These are phyloP conservation scores for Penicillium brasilianum DNA, from an alignment of 2,329 filamentous ascomycete genomes.

Conservation along the genomic window DNA sequence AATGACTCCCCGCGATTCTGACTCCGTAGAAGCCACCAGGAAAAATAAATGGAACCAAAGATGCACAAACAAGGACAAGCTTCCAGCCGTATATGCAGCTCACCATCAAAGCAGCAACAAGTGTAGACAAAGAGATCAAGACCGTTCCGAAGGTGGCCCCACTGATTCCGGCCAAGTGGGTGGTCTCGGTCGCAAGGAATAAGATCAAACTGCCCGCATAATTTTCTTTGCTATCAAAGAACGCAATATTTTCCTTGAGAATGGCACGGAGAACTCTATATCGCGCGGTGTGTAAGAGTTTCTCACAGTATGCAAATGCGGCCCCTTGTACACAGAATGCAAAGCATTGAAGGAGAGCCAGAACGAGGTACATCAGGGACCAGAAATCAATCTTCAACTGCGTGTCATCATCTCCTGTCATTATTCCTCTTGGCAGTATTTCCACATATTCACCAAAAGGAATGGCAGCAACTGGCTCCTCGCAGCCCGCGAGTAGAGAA, in stretches of 20 bases:
- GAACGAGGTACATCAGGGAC: slow-evolving; percentile 85
- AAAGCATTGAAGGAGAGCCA: slow-evolving; percentile 74
- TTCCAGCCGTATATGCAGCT: slow-evolving; percentile 82
- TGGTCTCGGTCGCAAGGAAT: slow-evolving; percentile 87
- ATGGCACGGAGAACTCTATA: slow-evolving; percentile 83
- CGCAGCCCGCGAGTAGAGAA: slow-evolving; percentile 77
- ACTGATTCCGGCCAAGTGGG: slow-evolving; percentile 85
- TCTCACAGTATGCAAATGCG: slow-evolving; percentile 80
- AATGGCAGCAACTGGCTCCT: slow-evolving; percentile 76
- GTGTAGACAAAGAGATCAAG: slow-evolving; percentile 76
- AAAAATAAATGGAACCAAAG: slow-evolving; percentile 76
- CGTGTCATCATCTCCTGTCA: neutral
- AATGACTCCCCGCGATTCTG: neutral
- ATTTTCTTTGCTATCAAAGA: slow-evolving; percentile 89
- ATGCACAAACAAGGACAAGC: slow-evolving; percentile 78
- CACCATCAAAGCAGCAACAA: slow-evolving; percentile 73
- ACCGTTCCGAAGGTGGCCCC: slow-evolving; percentile 87
- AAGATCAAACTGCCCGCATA: slow-evolving; percentile 85
- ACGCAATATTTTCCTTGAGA: slow-evolving; percentile 88
- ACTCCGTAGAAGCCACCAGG: slow-evolving; percentile 73
- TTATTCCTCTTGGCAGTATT: neutral
- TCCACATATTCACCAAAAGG: slow-evolving; percentile 68
- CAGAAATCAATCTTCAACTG: slow-evolving; percentile 61
- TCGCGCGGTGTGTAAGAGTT: slow-evolving; percentile 82
- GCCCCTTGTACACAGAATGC: slow-evolving; percentile 71